Percentiles rank a stretch among this genome's conserved stretches.
Conservation (phyloP, 1,284 basidiomycete genomes). For the Puccinia coronata region DNA sequence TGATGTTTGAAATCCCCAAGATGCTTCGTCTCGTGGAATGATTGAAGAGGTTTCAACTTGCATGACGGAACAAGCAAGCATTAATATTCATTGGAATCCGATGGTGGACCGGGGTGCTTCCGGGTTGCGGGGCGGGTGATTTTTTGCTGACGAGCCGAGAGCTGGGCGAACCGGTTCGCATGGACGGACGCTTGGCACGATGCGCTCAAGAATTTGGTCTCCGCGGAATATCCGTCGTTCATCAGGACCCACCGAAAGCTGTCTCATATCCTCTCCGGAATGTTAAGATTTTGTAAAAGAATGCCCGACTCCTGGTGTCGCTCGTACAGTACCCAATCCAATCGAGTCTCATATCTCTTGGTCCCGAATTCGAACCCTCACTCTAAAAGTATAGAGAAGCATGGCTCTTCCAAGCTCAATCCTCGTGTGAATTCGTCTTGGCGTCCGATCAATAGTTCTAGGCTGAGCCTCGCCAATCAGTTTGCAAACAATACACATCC, state of each 20-base stretch:
- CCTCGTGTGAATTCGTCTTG: background rate
- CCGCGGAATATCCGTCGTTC: background rate
- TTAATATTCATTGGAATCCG: too few relatives aligned
- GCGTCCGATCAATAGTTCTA: slow-evolving; percentile 5
- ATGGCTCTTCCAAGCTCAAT: background rate
- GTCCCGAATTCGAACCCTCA: background rate
- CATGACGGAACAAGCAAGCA: too few relatives aligned
- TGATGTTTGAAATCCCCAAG: too few relatives aligned
- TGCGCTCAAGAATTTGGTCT: too few relatives aligned
- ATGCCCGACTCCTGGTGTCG: background rate
- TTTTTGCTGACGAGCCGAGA: too few relatives aligned
- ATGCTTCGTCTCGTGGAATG: too few relatives aligned
- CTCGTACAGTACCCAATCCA: background rate
- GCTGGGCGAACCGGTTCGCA: too few relatives aligned
- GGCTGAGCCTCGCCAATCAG: background rate
- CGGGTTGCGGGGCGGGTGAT: too few relatives aligned
- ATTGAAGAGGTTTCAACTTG: too few relatives aligned
- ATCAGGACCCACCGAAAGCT: background rate
- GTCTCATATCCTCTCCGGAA: background rate
- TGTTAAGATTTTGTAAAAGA: background rate
- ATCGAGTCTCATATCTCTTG: slow-evolving; percentile 7
- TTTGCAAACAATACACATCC: background rate
- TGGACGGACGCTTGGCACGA: too few relatives aligned
- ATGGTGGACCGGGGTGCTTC: too few relatives aligned
- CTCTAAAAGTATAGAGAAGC: background rate